Evolutionary conservation across 2,329 filamentous ascomycete species (phyloP), one percentile per base, ranked within the genome.

Genomic region (Tolypocladium album): DNA sequence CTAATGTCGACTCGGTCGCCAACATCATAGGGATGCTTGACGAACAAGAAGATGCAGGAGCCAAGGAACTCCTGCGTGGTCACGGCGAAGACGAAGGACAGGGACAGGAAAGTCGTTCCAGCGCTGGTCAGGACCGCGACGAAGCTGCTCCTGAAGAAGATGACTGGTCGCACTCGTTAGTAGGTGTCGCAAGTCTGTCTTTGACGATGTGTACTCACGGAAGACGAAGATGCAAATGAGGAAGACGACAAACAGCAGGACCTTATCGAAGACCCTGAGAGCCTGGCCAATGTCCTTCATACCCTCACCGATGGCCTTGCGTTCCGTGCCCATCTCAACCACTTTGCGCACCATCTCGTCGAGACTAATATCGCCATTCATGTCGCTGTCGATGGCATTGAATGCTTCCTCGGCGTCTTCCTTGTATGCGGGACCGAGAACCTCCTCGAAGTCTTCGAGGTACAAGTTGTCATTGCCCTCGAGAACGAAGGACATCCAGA

Each of bases 281-380:
- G 94, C 94, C 74, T 97, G 91, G 67, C 94, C 90, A 65, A 99
- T 94, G 74, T 99, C 94, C 76, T 96, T 92, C 91, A 97, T 95
- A 75, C 92, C 96, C 72, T 89, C 90, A 45, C 86, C 84, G 66
- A 97, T 92, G 3, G 92, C 86, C 76, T 96, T 95, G 69, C 93
- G 85, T 71, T 93, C 90, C 63, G 89, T 87, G 59, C 90, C 89
- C 63, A 94, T 87, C 62, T 96, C 90, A 24, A 89, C 85, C 24
- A 96, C 83, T 65, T 92, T 92, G 69, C 92, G 82, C 60, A 96
- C 83, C 90, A 97, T 97, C 76, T 99, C 94, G 36, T 97, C 92
- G 58, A 97, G 80, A 72, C 88, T 93, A 72, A 99, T 91, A 70
- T 97, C 93, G 52, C 93, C 93, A 68, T 99, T 99, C 63, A 84